Evolutionary conservation across 768 basidiomycete genomes (phyloP), one percentile per base, ranked within the genome.

Genomic region (Lyophyllum decastes): DNA sequence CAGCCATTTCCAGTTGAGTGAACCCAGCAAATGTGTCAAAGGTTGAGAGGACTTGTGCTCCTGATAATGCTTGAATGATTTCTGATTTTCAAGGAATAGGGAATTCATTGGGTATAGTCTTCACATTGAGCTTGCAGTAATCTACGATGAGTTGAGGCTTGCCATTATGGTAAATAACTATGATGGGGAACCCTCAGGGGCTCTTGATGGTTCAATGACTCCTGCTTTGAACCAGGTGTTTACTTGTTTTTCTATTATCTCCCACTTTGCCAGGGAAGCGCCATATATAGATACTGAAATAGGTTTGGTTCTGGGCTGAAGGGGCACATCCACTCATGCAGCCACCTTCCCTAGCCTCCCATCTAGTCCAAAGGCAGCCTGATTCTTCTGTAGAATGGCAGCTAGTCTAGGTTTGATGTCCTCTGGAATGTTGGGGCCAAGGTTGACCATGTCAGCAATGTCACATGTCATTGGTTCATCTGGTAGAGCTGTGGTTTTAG

Each of bases 1-100:
- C 58, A 0, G 54, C 56, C 47, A 77, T 66, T 40, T 67, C 61
- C 0, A 77, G 54, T 55, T 81, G 80, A 0, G 73, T 77, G 55
- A 79, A 81, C 7, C 78, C 76, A 0, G 78, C 67, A 0, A 75
- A 54, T 0, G 74, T 72, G 61, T 78, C 75, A 6, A 79, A 59
- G 0, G 73, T 64, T 0, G 74, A 67, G 0, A 80, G 59, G 5
- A 61, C 64, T 52, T 75, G 70, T 5, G 67, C 56, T 0, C 73
- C 75, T 1, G 63, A 60, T 5, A 77, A 51, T 0, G 70, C 65
- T 52, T 72, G 70, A 2, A 72, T 48, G 58, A 69, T 68, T 19
- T 68, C 62, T 0, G 55, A 63, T 53, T 72, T 66, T 30, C 54
- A 11, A 0, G 66, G 70, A n/a, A 69, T 43, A 0, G 63, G 71